Conservation (phyloP, 495 filamentous ascomycete genomes). For the Xeromyces bisporus region DNA sequence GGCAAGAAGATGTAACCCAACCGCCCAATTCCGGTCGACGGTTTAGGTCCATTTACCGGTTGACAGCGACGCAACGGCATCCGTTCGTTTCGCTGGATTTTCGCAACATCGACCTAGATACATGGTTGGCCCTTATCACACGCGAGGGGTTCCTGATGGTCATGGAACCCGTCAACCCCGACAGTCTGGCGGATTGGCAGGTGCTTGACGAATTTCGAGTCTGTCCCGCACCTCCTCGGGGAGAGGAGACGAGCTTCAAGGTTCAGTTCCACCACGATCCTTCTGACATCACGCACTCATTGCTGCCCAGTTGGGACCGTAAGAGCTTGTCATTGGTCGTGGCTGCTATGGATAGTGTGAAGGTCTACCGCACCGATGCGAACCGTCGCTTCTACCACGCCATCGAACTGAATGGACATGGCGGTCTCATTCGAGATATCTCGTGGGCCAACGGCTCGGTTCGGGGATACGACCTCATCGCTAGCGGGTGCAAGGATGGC, state of each 20-base stretch:
- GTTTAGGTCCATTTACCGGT: slow-evolving; percentile 48
- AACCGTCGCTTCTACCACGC: slow-evolving; percentile 58
- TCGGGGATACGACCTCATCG: slow-evolving; percentile 73
- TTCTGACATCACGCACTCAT: slow-evolving; percentile 55
- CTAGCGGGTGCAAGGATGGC: slow-evolving; percentile 84
- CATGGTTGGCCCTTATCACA: slow-evolving; percentile 69
- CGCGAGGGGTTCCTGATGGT: slow-evolving; percentile 64
- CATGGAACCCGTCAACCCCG: slow-evolving; percentile 75
- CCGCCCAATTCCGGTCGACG: slow-evolving; percentile 53
- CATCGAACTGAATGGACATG: slow-evolving; percentile 51
- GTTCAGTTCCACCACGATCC: slow-evolving; percentile 75
- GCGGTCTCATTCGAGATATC: slow-evolving; percentile 70
- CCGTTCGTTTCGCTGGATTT: slow-evolving; percentile 67
- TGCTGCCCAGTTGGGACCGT: slow-evolving; percentile 56
- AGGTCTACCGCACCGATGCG: slow-evolving; percentile 61
- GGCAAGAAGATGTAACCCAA: slow-evolving; percentile 72
- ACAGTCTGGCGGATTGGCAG: slow-evolving; percentile 60
- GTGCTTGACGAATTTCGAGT: slow-evolving; percentile 53
- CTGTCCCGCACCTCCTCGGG: slow-evolving; percentile 41
- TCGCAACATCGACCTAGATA: slow-evolving; percentile 54
- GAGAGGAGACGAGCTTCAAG: slow-evolving; percentile 72
- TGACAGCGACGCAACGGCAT: slow-evolving; percentile 37
- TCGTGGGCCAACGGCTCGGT: slow-evolving; percentile 84
- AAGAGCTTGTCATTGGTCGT: slow-evolving; percentile 65
- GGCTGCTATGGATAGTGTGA: slow-evolving; percentile 63